Evolutionary conservation across 768 basidiomycete species (phyloP), one percentile per base, ranked within the genome.

Genomic region (Sutorius australiensis): DNA sequence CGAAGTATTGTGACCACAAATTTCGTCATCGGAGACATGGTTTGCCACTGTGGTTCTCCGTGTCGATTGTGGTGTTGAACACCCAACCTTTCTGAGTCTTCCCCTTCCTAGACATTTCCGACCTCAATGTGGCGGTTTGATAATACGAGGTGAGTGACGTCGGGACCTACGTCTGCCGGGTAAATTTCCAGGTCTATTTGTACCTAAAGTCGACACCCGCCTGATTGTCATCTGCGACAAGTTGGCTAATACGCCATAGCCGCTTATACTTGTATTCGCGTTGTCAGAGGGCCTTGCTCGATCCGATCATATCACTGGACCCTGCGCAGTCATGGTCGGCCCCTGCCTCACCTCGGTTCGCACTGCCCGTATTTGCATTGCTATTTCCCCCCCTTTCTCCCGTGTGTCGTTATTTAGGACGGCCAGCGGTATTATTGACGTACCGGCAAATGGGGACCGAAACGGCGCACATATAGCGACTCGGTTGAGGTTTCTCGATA

Each of bases 291-390:
- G 64, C 16, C 37, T 50, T 40, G 13, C 40, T 34, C 43, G 48
- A 61, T 64, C 46, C 31, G 52, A 61, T 54, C 47, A 31, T 42
- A 61, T 55, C 59, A 45, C 21, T 51, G 43, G 53, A 61, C 64
- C 62, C 62, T 67, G 64, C 46, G 34, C 31, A 38, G 38, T 45
- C 57, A 24, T 48, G 54, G 40, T 40, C 28, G 17, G 43, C 40
- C 49, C 34, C 32, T 51, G 50, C 51, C 46, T 45, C 43, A 46
- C 43, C 54, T 53, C 34, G 19, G 38, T 49, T 38, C 34, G 34
- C 32, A 36, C 36, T n/a, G 21, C 13, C 30, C 30, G 33, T 44
- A 54, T 52, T 38, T 60, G 19, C 52, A 38, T 37, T 39, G 33
- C 40, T 43, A 16, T 48, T 47, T 34, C 16, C 31, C 53, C 41